Percentiles rank a stretch among this genome's conserved stretches.
These are phyloP conservation scores for Simplicillium sp. DNA, from an alignment of 2,329 filamentous ascomycete species.

Conservation along the genomic window DNA sequence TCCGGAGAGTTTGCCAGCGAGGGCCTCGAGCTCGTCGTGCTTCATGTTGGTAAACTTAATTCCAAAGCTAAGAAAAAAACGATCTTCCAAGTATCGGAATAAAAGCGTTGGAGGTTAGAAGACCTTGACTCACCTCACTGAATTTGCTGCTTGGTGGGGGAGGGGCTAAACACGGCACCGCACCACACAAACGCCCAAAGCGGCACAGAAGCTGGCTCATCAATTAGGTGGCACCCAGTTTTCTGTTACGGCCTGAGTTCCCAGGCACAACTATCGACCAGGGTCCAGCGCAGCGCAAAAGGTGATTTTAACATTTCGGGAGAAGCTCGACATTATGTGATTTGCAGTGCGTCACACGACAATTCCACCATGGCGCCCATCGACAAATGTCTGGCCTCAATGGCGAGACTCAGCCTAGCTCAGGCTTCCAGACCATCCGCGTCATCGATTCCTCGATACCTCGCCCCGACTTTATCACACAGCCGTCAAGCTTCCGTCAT, in stretches of 20 bases:
- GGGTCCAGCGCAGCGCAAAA: too few species aligned
- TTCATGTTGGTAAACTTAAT: constrained; percentile 35
- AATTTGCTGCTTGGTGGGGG: constrained; percentile 13
- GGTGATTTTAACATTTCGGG: too few species aligned
- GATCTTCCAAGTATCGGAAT: background rate
- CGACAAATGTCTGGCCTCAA: constrained; percentile 43
- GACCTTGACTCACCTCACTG: constrained; percentile 14
- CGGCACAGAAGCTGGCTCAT: constrained; percentile 8
- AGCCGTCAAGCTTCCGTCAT: constrained; percentile 29
- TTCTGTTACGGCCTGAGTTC: constrained; percentile 13
- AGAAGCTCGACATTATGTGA: too few species aligned
- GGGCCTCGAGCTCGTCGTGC: constrained; percentile 42
- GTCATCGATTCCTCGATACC: constrained; percentile 36
- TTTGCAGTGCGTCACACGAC: too few species aligned
- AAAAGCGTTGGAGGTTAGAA: background rate
- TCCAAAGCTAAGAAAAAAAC: background rate
- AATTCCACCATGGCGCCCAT: constrained; percentile 36
- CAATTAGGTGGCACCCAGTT: constrained; percentile 11
- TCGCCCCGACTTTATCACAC: constrained; percentile 36
- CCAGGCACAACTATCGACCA: constrained; percentile 10
- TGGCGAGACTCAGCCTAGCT: constrained; percentile 40
- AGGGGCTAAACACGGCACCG: background rate
- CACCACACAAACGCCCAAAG: too few species aligned
- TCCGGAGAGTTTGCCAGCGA: constrained; percentile 40
- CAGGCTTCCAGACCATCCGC: constrained; percentile 30